Evolutionary conservation across 2,329 filamentous ascomycete species (phyloP).

Genomic region (Colletotrichum falcatum): DNA sequence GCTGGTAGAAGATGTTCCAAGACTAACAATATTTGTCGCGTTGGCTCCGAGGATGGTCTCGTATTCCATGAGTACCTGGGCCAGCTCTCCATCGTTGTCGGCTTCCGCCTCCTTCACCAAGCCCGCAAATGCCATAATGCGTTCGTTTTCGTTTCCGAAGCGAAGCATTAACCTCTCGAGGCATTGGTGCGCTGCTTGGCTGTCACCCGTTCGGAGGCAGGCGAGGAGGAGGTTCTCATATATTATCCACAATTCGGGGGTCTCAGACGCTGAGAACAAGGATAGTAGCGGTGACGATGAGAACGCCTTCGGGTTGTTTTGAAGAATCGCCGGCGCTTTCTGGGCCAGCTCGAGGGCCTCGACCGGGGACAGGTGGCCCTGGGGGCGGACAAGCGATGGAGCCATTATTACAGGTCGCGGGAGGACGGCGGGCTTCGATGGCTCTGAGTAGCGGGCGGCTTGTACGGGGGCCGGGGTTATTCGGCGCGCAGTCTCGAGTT

Average conservation of each 20-base stretch:
- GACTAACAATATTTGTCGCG: constrained; percentile 81
- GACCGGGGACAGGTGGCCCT: constrained; percentile 66
- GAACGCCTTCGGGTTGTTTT: constrained; percentile 64
- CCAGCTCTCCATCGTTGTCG: constrained; percentile 71
- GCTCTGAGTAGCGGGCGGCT: neutral
- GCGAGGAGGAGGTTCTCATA: constrained; percentile 90
- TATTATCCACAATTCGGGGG: constrained; percentile 82
- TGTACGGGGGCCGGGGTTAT: neutral
- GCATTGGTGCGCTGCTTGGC: constrained; percentile 79
- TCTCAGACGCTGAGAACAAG: constrained; percentile 72
- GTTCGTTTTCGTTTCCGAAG: constrained; percentile 87
- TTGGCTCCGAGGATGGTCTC: constrained; percentile 79
- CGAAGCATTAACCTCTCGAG: constrained; percentile 81
- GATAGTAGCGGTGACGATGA: constrained; percentile 66
- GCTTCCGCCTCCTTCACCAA: constrained; percentile 88
- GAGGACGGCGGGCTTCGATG: neutral
- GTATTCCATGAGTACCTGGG: constrained; percentile 80
- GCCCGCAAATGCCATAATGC: constrained; percentile 84
- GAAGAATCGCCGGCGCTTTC: constrained; percentile 68
- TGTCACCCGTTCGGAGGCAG: constrained; percentile 86
- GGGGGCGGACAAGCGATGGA: constrained; percentile 67
- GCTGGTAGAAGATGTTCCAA: neutral
- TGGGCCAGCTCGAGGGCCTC: constrained; percentile 70
- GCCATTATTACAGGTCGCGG: constrained; percentile 53
- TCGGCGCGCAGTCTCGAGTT: neutral